Base-by-base conservation (phyloP, 805 yeast species). In the Candida multigemmis region DNA sequence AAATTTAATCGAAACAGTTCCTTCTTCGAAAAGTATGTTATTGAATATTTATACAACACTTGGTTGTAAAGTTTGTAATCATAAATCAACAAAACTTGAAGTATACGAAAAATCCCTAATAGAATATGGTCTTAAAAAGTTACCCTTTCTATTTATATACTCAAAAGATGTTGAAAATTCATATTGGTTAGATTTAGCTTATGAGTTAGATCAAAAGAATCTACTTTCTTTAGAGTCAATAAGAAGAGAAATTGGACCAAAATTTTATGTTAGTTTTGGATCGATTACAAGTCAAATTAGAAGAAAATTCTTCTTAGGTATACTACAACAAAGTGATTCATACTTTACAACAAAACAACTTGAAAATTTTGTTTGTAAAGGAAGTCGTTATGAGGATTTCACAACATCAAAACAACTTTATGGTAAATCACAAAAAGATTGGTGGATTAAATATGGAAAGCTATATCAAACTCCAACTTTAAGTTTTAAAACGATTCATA, bases 361-460 rank as follows among this genome's bases (percentile, higher is more conserved):
- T 10, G 28, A 27, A 24, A 14, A 18, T 9, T 28, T 37, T 12
- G 26, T 35, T 16, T 11, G 31, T 10, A 30, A 25, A 16, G 35
- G 33, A 10, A 26, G 33, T 15, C 20, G 28, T 9, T 8, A 20
- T 6, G 25, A 20, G 12, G 30, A 33, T 19, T 35, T 26, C 22
- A 11, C 16, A 12, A 10, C 21, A 12, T 16, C 23, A 9, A 16
- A 3, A 5, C 18, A 16, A 9, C 9, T 12, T n/a, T 23, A 32
- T 21, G 31, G 22, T 16, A 11, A 17, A 4, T 24, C 32, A 4
- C 25, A 17, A 12, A 19, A 11, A 4, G 36, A 37, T 7, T 39
- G 43, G 43, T 39, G 24, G 19, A 35, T 33, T 22, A 20, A 17
- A 28, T 39, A 37, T 36, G 43, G 43, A 1, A 33, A 25, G 21